Evolutionary conservation across 1,139 yeast genomes (phyloP).

Genomic region (Diutina siamensis): DNA sequence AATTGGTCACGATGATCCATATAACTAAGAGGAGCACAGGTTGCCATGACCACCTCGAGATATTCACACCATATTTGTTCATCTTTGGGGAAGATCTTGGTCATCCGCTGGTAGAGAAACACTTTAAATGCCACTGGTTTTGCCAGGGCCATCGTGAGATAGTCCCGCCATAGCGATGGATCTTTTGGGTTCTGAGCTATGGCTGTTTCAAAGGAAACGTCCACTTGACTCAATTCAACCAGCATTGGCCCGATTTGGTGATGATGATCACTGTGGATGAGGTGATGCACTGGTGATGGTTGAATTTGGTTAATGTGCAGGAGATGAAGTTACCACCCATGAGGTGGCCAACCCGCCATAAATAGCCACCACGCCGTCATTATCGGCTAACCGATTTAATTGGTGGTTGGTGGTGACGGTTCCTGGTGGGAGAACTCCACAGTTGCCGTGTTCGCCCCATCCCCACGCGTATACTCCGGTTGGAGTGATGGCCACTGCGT

Average conservation of each 20-base stretch:
- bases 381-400: conserved; percentile 23
- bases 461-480: conserved; percentile 68
- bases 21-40: background rate
- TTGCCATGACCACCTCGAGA: background rate
- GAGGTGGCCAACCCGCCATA: conserved; percentile 36
- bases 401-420: conserved; percentile 27
- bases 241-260: background rate
- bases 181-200: background rate
- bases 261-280: background rate
- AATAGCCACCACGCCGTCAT: conserved; percentile 17
- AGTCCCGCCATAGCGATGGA: background rate
- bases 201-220: background rate
- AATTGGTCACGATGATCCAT: background rate
- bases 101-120: background rate
- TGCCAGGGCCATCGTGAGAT: background rate
- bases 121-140: background rate
- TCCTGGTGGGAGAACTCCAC: conserved; percentile 37
- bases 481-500: conserved; percentile 39
- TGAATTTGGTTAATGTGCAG: background rate
- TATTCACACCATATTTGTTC: background rate
- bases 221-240: background rate
- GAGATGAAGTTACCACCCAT: conserved; percentile 19
- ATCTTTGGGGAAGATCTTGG: background rate
- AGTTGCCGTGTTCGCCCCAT: conserved; percentile 98
- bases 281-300: background rate